Conservation (phyloP, 129 eudicot genomes). For the carrot (Daucus carota) region DH1_v3.0 NC_030387.2:804501-805000, state of each 20-base stretch:
- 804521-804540: neutral
- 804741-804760: neutral
- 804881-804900: constrained; percentile 30
- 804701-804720: neutral
- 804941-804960: constrained; percentile 86
- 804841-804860: neutral
- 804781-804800: neutral
- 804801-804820: neutral
- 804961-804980: constrained; percentile 63
- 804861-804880: neutral
- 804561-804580: too few relatives aligned
- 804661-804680: neutral
- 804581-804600: neutral
- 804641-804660: neutral
- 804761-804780: neutral
- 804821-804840: neutral
- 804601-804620: neutral
- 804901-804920: constrained; percentile 97
- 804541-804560: too few relatives aligned
- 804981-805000: constrained; percentile 64
- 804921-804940: constrained; percentile 84
- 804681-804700: neutral
- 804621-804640: neutral
- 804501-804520: neutral
- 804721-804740: neutral